A percentile compares a stretch with the other conserved stretches of the same genome.
phyloP scores from a whole-genome alignment of 805 yeast genomes.

The Danielozyma ontarioensis region DNA sequence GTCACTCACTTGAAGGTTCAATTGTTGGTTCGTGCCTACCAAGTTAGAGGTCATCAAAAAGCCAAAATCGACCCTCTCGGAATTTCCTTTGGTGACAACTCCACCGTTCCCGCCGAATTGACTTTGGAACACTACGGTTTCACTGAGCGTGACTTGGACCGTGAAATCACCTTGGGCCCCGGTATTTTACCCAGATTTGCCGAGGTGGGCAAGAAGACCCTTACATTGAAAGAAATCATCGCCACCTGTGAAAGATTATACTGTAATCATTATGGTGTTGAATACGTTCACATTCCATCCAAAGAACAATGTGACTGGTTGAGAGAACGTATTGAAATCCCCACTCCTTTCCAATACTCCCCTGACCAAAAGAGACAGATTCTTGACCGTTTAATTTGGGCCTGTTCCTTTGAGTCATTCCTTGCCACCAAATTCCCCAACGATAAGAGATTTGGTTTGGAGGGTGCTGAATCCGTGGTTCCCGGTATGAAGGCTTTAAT shows the following conservation, averaged over 20 bases:
- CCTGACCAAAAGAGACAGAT: constrained; percentile 93
- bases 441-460: constrained; percentile 97
- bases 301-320: constrained; percentile 97
- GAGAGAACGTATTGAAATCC: constrained; percentile 93
- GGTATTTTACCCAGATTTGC: constrained; percentile 95
- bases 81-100: constrained; percentile 74
- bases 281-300: constrained; percentile 94
- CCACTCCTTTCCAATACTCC: constrained; percentile 75
- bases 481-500: constrained; percentile 96
- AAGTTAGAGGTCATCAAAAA: constrained; percentile 96
- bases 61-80: constrained; percentile 96
- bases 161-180: constrained; percentile 87
- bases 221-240: constrained; percentile 77
- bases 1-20: constrained; percentile 91
- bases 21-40: constrained; percentile 95
- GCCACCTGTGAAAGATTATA: constrained; percentile 75
- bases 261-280: constrained; percentile 87
- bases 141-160: constrained; percentile 77
- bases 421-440: constrained; percentile 94
- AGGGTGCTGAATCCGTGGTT: constrained; percentile 95
- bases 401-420: constrained; percentile 89
- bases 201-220: constrained; percentile 51
- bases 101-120: constrained; percentile 72
- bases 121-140: constrained; percentile 91
- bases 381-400: constrained; percentile 94